Evolutionary conservation across 164 flowering plant genomes (phyloP).

Genomic region (Amborella trichopoda): DNA sequence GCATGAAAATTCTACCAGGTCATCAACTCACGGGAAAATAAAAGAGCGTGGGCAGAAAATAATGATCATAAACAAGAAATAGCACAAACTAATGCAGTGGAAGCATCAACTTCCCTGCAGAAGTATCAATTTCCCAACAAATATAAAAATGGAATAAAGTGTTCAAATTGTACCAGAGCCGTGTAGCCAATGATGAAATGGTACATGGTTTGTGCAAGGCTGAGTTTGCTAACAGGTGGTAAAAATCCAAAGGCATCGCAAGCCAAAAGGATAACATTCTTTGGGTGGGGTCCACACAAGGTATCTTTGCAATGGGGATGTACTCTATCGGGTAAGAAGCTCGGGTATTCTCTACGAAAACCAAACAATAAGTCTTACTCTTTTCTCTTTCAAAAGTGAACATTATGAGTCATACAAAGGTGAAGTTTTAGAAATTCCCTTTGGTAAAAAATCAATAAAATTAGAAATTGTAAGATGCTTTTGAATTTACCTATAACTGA

Average conservation of each 20-base stretch:
- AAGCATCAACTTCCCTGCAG: too few relatives aligned
- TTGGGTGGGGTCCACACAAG: conserved; percentile 76
- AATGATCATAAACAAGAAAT: too few relatives aligned
- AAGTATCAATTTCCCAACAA: too few relatives aligned
- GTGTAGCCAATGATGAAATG: conserved; percentile 90
- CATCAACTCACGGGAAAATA: not conserved
- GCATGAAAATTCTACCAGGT: too few relatives aligned
- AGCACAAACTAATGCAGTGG: not conserved
- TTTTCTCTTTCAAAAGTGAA: too few relatives aligned
- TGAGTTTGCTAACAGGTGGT: conserved; percentile 82
- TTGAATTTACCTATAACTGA: conserved; percentile 99
- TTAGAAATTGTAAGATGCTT: not conserved
- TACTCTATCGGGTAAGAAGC: conserved; percentile 76
- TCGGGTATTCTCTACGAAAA: conserved; percentile 56
- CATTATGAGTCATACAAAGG: too few relatives aligned
- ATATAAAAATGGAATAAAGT: too few relatives aligned
- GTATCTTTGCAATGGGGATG: conserved; percentile 71
- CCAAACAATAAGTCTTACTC: not conserved
- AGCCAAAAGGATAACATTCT: conserved; percentile 66
- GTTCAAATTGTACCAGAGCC: too few relatives aligned
- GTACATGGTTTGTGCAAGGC: conserved; percentile 75
- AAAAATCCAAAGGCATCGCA: conserved; percentile 86
- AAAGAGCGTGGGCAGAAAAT: not conserved
- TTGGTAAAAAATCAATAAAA: too few relatives aligned
- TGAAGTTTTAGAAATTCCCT: too few relatives aligned